Conservation (phyloP, 305 asterid species). For the Caryopteris hybrid region DNA sequence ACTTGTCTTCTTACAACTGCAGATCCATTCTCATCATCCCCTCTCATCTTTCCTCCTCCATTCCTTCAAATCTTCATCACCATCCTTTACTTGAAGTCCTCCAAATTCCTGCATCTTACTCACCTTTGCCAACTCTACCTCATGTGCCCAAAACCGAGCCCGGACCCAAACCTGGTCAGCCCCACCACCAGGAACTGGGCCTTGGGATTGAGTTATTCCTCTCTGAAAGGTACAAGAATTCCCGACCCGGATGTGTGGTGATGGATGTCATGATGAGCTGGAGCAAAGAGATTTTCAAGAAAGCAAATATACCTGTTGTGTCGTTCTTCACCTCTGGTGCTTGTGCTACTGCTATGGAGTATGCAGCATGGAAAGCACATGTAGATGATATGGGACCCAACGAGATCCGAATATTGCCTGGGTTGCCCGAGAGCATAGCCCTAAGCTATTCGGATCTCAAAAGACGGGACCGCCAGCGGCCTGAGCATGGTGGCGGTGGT, state of each 20-base stretch:
- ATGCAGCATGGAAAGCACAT: conserved; percentile 51
- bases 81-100: conserved; percentile 30
- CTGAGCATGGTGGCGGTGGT: too few species aligned
- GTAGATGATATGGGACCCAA: conserved; percentile 34
- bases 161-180: not conserved
- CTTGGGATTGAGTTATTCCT: conserved; percentile 43
- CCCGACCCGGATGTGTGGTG: conserved; percentile 43
- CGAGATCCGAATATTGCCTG: conserved; percentile 36
- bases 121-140: too few species aligned
- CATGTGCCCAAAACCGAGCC: not conserved
- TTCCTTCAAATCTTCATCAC: conserved; percentile 40
- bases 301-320: conserved; percentile 34
- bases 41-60: conserved; percentile 56
- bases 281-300: conserved; percentile 44
- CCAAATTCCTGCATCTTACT: conserved; percentile 26
- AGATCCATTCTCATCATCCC: conserved; percentile 52
- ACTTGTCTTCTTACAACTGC: conserved; percentile 37
- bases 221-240: conserved; percentile 21
- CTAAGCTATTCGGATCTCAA: conserved; percentile 35
- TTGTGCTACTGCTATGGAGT: conserved; percentile 51
- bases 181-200: conserved; percentile 28
- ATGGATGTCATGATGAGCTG: conserved; percentile 72
- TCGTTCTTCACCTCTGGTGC: conserved; percentile 62
- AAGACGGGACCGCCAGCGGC: conserved; percentile 19
- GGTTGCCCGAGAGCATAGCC: conserved; percentile 48